Conservation (phyloP, 2,329 filamentous ascomycete genomes). For the Ophiostoma angusticollis region DNA sequence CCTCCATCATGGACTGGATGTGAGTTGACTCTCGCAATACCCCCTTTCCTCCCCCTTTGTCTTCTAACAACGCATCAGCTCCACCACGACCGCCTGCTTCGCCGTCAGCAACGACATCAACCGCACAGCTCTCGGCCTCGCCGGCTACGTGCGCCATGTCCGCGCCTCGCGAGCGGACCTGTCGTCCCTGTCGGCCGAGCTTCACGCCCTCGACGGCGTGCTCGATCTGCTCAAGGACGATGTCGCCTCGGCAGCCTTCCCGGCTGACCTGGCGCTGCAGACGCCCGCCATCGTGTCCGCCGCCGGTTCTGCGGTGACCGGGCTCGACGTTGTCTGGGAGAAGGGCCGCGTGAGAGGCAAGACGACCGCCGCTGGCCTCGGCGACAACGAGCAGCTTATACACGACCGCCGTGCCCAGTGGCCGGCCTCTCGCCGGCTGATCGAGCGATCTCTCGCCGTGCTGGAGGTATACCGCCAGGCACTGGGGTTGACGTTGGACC, state of each 20-base stretch:
- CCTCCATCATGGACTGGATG: conserved; percentile 11
- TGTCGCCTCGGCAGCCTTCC: conserved; percentile 20
- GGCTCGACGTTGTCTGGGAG: conserved; percentile 22
- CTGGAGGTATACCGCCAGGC: conserved; percentile 27
- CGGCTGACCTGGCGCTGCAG: conserved; percentile 22
- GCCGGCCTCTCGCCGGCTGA: conserved; percentile 22
- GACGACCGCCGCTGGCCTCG: no score
- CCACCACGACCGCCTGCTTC: conserved; percentile 21
- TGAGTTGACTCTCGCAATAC: not conserved
- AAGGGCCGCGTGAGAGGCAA: no score
- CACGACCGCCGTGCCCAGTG: conserved; percentile 26
- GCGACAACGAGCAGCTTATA: conserved; percentile 17
- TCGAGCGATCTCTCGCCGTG: conserved; percentile 21
- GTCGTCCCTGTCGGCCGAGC: conserved; percentile 26
- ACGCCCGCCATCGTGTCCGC: conserved; percentile 24
- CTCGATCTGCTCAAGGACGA: conserved; percentile 28
- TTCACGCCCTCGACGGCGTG: conserved; percentile 28
- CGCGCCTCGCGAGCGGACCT: conserved; percentile 28
- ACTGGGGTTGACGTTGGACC: conserved; percentile 28
- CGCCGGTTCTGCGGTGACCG: conserved; percentile 24
- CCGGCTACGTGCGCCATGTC: conserved; percentile 27
- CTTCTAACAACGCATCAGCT: not conserved
- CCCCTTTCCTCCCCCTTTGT: not conserved
- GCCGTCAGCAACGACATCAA: conserved; percentile 23
- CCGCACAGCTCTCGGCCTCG: conserved; percentile 21